Conservation (phyloP, 306 rosid genomes). For the Fragaria ananassa region DNA sequence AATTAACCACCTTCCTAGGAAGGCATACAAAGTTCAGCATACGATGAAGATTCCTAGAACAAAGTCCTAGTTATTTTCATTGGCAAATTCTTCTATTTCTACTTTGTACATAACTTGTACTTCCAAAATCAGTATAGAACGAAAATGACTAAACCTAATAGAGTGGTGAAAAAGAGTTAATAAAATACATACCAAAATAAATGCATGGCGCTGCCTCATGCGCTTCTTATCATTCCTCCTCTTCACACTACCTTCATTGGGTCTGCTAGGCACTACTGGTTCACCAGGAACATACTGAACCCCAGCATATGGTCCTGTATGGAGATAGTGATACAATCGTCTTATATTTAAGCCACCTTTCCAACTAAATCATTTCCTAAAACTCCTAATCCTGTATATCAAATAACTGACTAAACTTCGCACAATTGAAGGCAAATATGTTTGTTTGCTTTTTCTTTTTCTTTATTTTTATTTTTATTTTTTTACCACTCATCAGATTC, state of each 20-base stretch:
- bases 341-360: not conserved
- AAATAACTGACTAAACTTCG: not conserved
- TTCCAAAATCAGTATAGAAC: not conserved
- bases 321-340: not conserved
- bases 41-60: not conserved
- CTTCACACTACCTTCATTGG: conserved; percentile 87
- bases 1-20: not conserved
- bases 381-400: not conserved
- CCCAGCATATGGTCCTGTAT: conserved; percentile 81
- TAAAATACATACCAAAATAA: conserved; percentile 58
- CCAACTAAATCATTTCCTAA: not conserved
- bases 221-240: conserved; percentile 90
- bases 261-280: conserved; percentile 63
- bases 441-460: not conserved
- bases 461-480: no score
- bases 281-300: conserved; percentile 67
- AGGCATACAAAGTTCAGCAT: not conserved
- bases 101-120: not conserved
- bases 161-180: not conserved
- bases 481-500: not conserved
- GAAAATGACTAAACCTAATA: not conserved
- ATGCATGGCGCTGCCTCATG: conserved; percentile 68
- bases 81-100: not conserved
- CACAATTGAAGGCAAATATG: not conserved
- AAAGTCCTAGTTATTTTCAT: not conserved